These are phyloP conservation scores for Neoconidiobolus thromboides DNA, from an alignment of 371 early-diverging fungal species.

Conservation along the genomic window DNA sequence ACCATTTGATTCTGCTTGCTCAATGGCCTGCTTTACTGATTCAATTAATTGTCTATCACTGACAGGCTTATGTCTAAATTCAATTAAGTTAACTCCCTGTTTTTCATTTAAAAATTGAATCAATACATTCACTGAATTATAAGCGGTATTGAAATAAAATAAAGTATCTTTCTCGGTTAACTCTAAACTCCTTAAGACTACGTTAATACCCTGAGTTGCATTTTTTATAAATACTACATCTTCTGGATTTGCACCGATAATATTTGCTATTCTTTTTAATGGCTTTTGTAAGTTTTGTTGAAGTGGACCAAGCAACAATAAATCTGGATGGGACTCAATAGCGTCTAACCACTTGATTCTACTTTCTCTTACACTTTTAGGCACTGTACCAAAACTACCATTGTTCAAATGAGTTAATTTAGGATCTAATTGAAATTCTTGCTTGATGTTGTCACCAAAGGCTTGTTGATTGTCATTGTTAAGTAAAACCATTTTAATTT, in stretches of 20 bases:
- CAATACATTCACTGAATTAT: constrained; percentile 20
- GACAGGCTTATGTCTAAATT: constrained; percentile 14
- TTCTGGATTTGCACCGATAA: constrained; percentile 13
- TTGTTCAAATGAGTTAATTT: constrained; percentile 7
- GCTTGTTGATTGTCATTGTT: too few species aligned
- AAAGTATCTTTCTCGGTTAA: constrained; percentile 15
- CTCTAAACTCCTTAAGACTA: constrained; percentile 14
- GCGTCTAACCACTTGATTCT: constrained; percentile 6
- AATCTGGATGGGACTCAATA: constrained; percentile 8
- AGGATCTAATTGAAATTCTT: constrained; percentile 3
- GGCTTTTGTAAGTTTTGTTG: constrained; percentile 8
- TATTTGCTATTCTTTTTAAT: constrained; percentile 11
- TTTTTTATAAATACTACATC: constrained; percentile 19
- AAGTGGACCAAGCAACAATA: constrained; percentile 1
- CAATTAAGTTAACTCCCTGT: constrained; percentile 11
- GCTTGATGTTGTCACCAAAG: too few species aligned
- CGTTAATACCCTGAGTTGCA: constrained; percentile 16
- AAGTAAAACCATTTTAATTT: too few species aligned
- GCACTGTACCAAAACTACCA: constrained; percentile 9
- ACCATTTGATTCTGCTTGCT: not conserved
- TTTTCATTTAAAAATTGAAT: constrained; percentile 17
- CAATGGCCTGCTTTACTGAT: not conserved
- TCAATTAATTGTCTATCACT: constrained; percentile 10
- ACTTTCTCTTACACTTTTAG: constrained; percentile 5
- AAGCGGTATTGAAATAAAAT: constrained; percentile 20